These are phyloP conservation scores for Paramyrothecium roridum DNA, from an alignment of 2,329 filamentous ascomycete genomes.

Conservation along the genomic window DNA sequence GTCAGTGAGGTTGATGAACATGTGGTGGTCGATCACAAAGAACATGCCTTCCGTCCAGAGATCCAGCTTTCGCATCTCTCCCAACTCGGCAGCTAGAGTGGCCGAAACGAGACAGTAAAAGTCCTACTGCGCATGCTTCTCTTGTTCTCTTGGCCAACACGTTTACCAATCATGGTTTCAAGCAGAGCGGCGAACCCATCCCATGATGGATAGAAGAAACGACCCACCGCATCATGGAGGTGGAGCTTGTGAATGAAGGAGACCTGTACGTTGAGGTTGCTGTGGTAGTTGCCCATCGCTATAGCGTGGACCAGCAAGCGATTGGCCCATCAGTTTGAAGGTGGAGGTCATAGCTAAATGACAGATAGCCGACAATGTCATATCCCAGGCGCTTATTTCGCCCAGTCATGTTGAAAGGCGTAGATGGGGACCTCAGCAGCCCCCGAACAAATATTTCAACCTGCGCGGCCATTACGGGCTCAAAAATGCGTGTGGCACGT, in stretches of 20 bases:
- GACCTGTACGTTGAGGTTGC: neutral
- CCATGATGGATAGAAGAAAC: neutral
- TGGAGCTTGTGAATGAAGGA: neutral
- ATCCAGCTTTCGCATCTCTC: neutral
- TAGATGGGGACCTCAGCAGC: neutral
- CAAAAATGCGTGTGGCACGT: neutral
- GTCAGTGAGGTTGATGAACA: neutral
- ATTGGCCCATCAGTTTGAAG: neutral
- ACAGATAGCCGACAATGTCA: neutral
- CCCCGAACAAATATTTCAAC: neutral
- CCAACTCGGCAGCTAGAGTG: neutral
- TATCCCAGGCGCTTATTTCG: neutral
- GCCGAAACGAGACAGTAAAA: neutral
- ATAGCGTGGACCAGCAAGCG: neutral
- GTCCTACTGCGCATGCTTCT: neutral
- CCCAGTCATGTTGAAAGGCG: neutral
- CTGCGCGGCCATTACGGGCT: neutral
- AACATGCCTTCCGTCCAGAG: neutral
- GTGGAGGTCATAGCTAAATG: neutral
- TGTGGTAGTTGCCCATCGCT: neutral
- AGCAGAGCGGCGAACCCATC: neutral
- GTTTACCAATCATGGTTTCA: neutral
- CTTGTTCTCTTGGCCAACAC: neutral
- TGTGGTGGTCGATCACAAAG: neutral
- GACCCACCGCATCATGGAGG: neutral